These are phyloP conservation scores for Russula emetica DNA, from an alignment of 768 basidiomycete species.

Conservation along the genomic window DNA sequence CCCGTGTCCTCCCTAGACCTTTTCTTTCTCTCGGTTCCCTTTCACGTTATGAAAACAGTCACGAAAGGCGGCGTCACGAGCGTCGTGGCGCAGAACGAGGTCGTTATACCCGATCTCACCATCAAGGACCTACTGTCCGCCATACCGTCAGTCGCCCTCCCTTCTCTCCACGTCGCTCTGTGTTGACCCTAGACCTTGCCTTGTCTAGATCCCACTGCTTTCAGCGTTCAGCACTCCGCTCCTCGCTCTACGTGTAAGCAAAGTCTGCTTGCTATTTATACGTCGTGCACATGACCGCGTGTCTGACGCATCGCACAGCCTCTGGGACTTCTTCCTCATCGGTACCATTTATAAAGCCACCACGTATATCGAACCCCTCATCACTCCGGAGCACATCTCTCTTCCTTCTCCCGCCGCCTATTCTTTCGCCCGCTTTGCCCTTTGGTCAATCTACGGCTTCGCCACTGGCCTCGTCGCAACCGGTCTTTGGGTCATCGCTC, in stretches of 20 bases:
- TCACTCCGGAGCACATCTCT: slow-evolving; percentile 50
- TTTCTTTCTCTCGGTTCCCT: neutral
- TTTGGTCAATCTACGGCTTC: slow-evolving; percentile 83
- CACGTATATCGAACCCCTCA: slow-evolving; percentile 56
- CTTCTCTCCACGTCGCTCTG: slow-evolving; percentile 1
- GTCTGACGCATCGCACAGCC: slow-evolving; percentile 39
- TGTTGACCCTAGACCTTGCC: neutral
- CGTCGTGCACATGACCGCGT: slow-evolving; percentile 5
- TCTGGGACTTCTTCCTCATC: slow-evolving; percentile 74
- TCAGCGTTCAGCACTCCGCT: slow-evolving; percentile 80
- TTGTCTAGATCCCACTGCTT: slow-evolving; percentile 71
- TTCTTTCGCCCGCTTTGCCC: slow-evolving; percentile 52
- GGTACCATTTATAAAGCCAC: slow-evolving; percentile 63
- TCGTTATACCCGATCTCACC: slow-evolving; percentile 75
- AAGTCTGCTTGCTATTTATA: neutral
- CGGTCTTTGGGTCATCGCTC: slow-evolving; percentile 91
- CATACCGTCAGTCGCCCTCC: slow-evolving; percentile 64
- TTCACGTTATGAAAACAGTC: slow-evolving; percentile 26
- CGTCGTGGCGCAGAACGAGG: slow-evolving; percentile 51
- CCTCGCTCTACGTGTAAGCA: slow-evolving; percentile 71
- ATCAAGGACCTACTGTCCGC: slow-evolving; percentile 81
- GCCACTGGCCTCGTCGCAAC: slow-evolving; percentile 81
- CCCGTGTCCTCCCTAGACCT: neutral
- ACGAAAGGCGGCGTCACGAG: slow-evolving; percentile 23
- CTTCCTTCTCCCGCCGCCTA: slow-evolving; percentile 62